phyloP scores from a whole-genome alignment of 768 basidiomycete species.

The Hemileccinum rubropunctum region DNA sequence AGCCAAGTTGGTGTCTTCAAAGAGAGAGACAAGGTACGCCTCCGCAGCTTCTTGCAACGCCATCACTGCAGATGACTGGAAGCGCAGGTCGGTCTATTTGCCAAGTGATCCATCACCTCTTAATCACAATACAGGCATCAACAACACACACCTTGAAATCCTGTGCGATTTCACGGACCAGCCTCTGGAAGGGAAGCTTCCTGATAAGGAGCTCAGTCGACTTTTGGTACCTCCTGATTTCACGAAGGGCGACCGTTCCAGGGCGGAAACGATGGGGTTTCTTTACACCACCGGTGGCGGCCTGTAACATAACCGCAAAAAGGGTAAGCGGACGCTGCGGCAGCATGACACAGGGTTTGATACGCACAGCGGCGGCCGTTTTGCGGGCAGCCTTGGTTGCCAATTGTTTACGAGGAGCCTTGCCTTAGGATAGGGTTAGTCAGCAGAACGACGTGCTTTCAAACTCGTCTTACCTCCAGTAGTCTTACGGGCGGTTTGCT shows the following conservation, averaged over 20 bases:
- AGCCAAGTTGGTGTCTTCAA: constrained; percentile 89
- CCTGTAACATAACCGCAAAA: constrained; percentile 33
- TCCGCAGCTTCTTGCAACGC: constrained; percentile 92
- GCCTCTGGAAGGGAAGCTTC: constrained; percentile 99
- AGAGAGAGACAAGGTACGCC: constrained; percentile 83
- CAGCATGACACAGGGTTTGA: constrained; percentile 1
- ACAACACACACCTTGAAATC: constrained; percentile 76
- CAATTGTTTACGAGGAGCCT: constrained; percentile 91
- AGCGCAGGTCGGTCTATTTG: constrained; percentile 78
- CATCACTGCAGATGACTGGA: constrained; percentile 95
- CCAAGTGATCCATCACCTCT: background rate
- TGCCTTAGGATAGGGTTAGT: constrained; percentile 48
- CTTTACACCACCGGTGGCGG: constrained; percentile 96
- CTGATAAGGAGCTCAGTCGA: constrained; percentile 98
- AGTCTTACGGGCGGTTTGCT: constrained; percentile 99
- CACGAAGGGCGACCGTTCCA: constrained; percentile 98
- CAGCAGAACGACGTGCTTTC: constrained; percentile 15
- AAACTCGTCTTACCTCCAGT: constrained; percentile 75
- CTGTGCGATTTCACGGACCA: constrained; percentile 96
- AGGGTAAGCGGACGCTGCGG: constrained; percentile 5
- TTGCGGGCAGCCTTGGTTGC: constrained; percentile 95
- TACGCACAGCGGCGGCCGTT: constrained; percentile 66
- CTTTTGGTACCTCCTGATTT: constrained; percentile 98
- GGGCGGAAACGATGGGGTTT: constrained; percentile 98
- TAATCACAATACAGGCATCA: background rate